phyloP scores from a whole-genome alignment of 805 yeast species.

The Schizosaccharomyces lindneri region DNA sequence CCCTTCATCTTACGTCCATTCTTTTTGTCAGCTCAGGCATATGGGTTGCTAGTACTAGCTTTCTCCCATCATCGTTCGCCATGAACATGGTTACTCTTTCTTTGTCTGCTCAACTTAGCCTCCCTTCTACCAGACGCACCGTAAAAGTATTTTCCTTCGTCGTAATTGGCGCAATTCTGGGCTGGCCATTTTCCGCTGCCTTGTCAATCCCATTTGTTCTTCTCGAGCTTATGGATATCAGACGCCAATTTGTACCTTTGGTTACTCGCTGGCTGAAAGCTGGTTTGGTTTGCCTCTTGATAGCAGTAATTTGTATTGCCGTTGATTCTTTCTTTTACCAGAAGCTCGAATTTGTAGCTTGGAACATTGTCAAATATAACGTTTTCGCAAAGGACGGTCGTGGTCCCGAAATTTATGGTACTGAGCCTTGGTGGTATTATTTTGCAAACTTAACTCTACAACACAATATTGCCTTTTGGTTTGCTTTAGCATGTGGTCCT shows the following conservation, averaged over 20 bases:
- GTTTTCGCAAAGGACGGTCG: conserved; percentile 44
- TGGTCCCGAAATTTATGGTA: conserved; percentile 82
- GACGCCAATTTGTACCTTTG: conserved; percentile 2
- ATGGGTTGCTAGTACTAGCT: conserved; percentile 70
- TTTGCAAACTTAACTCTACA: conserved; percentile 42
- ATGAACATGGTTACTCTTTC: conserved; percentile 21
- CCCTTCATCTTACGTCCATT: conserved; percentile 38
- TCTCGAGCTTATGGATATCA: background rate
- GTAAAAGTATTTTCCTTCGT: conserved; percentile 16
- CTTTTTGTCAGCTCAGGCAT: conserved; percentile 50
- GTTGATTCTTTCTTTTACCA: conserved; percentile 43
- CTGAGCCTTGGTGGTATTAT: conserved; percentile 57
- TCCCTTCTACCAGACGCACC: conserved; percentile 2
- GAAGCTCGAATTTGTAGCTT: conserved; percentile 35
- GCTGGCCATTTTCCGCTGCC: conserved; percentile 61
- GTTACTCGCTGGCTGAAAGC: background rate
- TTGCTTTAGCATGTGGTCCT: conserved; percentile 9
- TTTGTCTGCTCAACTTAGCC: conserved; percentile 11
- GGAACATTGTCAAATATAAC: conserved; percentile 63
- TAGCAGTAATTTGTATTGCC: conserved; percentile 11
- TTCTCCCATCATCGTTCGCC: conserved; percentile 62
- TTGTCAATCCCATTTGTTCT: background rate
- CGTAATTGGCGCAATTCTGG: conserved; percentile 48
- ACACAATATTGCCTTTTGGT: conserved; percentile 28
- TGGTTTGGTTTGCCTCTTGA: background rate